A percentile compares a stretch with the other conserved stretches of the same genome.
Conservation (phyloP, 352 stramenopile genomes). For the Phytophthora nicotianae region DNA sequence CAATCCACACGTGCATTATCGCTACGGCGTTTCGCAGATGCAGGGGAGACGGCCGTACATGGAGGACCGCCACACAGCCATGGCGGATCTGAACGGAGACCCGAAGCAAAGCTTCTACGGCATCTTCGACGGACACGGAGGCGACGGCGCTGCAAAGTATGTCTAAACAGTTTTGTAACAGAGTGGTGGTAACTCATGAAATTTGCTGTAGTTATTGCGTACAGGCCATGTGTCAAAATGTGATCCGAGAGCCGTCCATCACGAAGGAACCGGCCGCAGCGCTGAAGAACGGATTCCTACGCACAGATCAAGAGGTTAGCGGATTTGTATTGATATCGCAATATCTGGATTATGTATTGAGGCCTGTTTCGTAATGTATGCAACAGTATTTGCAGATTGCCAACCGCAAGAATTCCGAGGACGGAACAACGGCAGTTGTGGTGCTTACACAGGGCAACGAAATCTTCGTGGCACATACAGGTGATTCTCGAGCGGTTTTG, state of each 20-base stretch:
- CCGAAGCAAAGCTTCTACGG: conserved; percentile 89
- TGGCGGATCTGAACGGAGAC: conserved; percentile 82
- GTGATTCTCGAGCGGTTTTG: conserved; percentile 90
- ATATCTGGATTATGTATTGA: conserved; percentile 1
- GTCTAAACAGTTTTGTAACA: conserved; percentile 1
- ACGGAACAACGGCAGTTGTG: conserved; percentile 91
- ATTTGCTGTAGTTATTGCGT: conserved; percentile 69
- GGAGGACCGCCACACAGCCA: conserved; percentile 88
- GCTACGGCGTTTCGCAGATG: conserved; percentile 86
- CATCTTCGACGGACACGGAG: conserved; percentile 94
- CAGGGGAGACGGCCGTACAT: conserved; percentile 89
- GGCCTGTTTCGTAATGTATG: not conserved
- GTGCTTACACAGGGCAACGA: conserved; percentile 76
- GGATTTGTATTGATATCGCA: not conserved
- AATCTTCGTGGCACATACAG: conserved; percentile 90
- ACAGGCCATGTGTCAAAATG: conserved; percentile 82
- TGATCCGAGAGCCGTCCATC: conserved; percentile 75
- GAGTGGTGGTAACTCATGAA: conserved; percentile 7
- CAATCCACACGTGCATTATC: conserved; percentile 78
- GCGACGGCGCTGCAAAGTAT: conserved; percentile 88
- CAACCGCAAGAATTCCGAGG: conserved; percentile 80
- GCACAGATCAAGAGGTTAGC: conserved; percentile 76
- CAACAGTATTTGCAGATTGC: conserved; percentile 83
- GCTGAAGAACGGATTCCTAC: conserved; percentile 81
- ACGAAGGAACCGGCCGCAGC: conserved; percentile 67